Conservation (phyloP, 345 rosid species). For the Pistacia vera region DNA sequence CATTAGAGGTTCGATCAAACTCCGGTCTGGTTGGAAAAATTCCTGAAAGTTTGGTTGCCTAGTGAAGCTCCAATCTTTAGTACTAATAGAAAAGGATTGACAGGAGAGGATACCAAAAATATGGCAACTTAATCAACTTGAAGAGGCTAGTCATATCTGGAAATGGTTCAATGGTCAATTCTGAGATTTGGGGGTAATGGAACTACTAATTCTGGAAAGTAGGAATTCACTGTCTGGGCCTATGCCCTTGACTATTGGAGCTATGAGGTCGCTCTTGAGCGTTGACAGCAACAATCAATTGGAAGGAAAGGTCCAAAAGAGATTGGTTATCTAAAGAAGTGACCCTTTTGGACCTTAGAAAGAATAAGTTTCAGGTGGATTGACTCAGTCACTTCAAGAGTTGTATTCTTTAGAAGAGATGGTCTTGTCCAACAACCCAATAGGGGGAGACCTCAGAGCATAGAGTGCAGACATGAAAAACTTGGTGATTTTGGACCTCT, state of each 20-base stretch:
- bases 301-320: slow-evolving; percentile 51
- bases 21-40: slow-evolving; percentile 71
- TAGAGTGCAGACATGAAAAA: slow-evolving; percentile 57
- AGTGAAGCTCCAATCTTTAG: slow-evolving; percentile 67
- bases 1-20: slow-evolving; percentile 76
- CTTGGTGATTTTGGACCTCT: slow-evolving; percentile 69
- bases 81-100: slow-evolving; percentile 69
- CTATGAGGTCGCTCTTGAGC: slow-evolving; percentile 67
- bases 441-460: slow-evolving; percentile 54
- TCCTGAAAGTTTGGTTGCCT: slow-evolving; percentile 58
- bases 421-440: slow-evolving; percentile 60
- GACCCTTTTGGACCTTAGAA: slow-evolving; percentile 76
- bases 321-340: slow-evolving; percentile 58
- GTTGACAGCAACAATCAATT: slow-evolving; percentile 80
- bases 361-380: slow-evolving; percentile 76
- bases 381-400: slow-evolving; percentile 53
- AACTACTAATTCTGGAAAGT: slow-evolving; percentile 78
- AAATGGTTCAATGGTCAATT: slow-evolving; percentile 66
- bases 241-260: slow-evolving; percentile 56
- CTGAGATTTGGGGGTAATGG: slow-evolving; percentile 41
- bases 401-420: slow-evolving; percentile 69
- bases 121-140: slow-evolving; percentile 56
- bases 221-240: slow-evolving; percentile 69
- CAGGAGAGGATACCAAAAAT: slow-evolving; percentile 55
- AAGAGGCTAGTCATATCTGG: slow-evolving; percentile 75